phyloP scores from a whole-genome alignment of 495 filamentous ascomycete species.

The Penicillium fimorum region DNA sequence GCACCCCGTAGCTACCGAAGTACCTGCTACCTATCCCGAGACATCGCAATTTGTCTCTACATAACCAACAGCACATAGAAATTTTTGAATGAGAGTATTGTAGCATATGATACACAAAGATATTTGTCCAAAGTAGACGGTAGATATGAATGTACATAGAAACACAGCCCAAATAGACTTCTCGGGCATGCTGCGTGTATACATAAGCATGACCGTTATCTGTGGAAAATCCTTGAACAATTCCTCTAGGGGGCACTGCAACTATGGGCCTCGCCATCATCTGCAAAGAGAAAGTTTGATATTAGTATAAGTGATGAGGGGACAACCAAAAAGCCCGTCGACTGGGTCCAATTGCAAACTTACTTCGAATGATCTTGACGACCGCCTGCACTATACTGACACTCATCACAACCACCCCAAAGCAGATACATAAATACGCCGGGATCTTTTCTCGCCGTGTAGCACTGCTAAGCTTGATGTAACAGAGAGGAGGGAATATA shows the following conservation, averaged over 20 bases:
- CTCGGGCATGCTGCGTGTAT: neutral
- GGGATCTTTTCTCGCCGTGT: constrained; percentile 70
- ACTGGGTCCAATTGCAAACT: constrained; percentile 11
- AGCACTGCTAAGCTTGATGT: constrained; percentile 77
- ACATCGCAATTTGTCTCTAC: neutral
- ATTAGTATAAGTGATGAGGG: neutral
- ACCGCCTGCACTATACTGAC: constrained; percentile 77
- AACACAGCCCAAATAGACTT: neutral
- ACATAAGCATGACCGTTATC: neutral
- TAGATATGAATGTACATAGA: neutral
- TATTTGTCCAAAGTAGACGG: neutral
- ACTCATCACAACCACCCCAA: constrained; percentile 79
- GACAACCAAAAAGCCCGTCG: neutral
- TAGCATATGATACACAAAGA: neutral
- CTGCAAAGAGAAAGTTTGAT: constrained; percentile 1
- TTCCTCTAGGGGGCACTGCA: constrained; percentile 15
- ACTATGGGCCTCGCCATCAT: constrained; percentile 14
- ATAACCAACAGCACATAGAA: neutral
- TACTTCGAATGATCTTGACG: constrained; percentile 59
- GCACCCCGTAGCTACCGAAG: neutral
- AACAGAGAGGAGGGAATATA: constrained; percentile 92
- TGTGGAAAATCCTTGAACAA: neutral
- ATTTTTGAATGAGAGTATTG: neutral
- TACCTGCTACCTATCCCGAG: neutral
- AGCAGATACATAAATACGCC: constrained; percentile 65